Evolutionary conservation across 73 alveolate genomes (phyloP).

Genomic region (Halteria grandinella): DNA sequence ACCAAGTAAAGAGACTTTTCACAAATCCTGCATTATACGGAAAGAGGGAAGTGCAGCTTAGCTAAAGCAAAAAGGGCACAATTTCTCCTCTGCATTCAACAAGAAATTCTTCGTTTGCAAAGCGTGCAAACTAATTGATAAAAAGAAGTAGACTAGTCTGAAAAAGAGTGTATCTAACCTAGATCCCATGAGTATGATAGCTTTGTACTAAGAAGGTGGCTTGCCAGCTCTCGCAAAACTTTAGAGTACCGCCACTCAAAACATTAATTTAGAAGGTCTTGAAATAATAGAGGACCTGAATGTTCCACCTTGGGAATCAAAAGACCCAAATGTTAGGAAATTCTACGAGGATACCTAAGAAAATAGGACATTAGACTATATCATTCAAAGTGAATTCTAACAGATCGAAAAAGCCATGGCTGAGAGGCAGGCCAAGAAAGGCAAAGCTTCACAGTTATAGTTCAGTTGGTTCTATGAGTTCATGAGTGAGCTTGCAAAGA

Average conservation of each 20-base stretch:
- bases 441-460: background rate
- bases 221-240: no score
- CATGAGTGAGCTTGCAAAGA: conserved; percentile 31
- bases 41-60: conserved; percentile 32
- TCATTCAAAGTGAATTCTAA: conserved; percentile 10
- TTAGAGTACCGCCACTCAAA: no score
- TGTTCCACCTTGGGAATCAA: conserved; percentile 42
- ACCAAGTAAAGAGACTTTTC: conserved; percentile 23
- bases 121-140: no score
- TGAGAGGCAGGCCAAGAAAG: conserved; percentile 4
- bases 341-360: conserved; percentile 3
- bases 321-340: conserved; percentile 1
- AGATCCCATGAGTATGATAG: no score
- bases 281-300: no score
- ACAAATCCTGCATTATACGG: conserved; percentile 2
- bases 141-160: no score
- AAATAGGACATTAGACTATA: conserved; percentile 1
- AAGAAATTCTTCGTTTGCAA: no score
- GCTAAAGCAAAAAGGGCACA: no score
- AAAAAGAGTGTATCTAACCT: no score
- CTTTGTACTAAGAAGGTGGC: no score
- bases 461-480: conserved; percentile 51
- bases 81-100: no score
- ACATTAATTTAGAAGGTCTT: no score
- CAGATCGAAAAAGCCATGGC: background rate